Base-by-base conservation (phyloP, 495 filamentous ascomycete species). In the Hypoxylon trugodes region DNA sequence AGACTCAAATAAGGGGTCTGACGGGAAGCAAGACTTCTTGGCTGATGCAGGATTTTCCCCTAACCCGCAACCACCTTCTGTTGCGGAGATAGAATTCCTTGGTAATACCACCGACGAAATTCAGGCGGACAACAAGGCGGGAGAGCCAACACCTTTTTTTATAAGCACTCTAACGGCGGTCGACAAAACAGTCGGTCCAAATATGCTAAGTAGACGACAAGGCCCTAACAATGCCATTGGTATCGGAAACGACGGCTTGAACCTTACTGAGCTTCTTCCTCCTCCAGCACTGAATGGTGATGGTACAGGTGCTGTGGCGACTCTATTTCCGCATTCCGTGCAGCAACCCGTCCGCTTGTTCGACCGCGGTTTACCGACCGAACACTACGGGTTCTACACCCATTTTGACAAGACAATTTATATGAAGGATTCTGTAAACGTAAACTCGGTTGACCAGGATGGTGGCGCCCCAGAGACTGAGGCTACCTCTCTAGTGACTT, bases 311-410 rank as follows among this genome's bases (percentile, higher is more conserved):
- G 87, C 90, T 4, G 77, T 88, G 0, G 89, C 89, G 22, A 82
- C 79, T n/a, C 81, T 97, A 19, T 82, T 87, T 21, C 86, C 89
- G 0, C 81, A 86, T 36, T 84, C 90, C 0, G 68, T 72, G 1
- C 86, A 90, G 26, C 95, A 98, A 64, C 95, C 92, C 0, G 74
- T 98, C 12, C 87, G 89, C 2, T 83, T 98, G 2, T 97, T 90
- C 77, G 89, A 98, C 74, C 88, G 92, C 18, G 92, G 88, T 15
- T 74, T 87, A 28, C 76, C 82, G 2, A 87, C 85, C 0, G 95
- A 98, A 71, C 92, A 96, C 76, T 98, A 96, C 74, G 91, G 91
- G 7, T 97, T 97, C 76, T 97, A 96, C 74, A 89, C 84, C 0
- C 96, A 96, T 80, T 98, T 89, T 74, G 87, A 93, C 74, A 91